Conservation (phyloP, 257 asterid species). For the Avicennia marina region DNA sequence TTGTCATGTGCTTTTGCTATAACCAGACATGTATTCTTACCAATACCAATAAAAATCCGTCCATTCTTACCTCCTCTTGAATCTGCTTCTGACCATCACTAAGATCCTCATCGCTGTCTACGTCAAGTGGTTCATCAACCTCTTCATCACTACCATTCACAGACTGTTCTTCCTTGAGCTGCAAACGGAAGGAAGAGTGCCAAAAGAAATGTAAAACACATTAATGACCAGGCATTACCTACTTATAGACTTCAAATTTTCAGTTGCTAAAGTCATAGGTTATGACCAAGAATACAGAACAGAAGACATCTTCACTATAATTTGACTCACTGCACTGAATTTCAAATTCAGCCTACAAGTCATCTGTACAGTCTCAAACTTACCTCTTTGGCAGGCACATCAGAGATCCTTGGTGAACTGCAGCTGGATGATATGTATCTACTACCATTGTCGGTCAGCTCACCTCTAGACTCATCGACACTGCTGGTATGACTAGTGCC, state of each 20-base stretch:
- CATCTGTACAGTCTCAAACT: not conserved
- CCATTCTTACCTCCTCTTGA: constrained; percentile 59
- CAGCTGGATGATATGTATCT: constrained; percentile 85
- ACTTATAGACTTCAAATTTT: not conserved
- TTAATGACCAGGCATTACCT: no score
- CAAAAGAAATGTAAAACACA: constrained; percentile 12
- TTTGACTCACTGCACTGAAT: not conserved
- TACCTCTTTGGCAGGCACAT: constrained; percentile 92
- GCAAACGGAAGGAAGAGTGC: constrained; percentile 8
- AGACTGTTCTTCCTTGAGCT: constrained; percentile 88
- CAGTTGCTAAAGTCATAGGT: not conserved
- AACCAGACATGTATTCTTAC: not conserved
- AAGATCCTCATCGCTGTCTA: constrained; percentile 84
- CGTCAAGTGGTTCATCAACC: constrained; percentile 70
- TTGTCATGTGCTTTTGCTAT: not conserved
- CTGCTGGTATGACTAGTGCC: constrained; percentile 93
- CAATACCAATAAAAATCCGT: no score
- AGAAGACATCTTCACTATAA: not conserved
- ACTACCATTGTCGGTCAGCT: constrained; percentile 80
- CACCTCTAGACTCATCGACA: constrained; percentile 79
- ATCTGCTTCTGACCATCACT: constrained; percentile 52
- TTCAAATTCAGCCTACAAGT: not conserved
- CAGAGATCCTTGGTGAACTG: constrained; percentile 87
- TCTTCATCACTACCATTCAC: constrained; percentile 98
- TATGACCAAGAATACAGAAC: not conserved